These are phyloP conservation scores for Gossypium bickii DNA, from an alignment of 345 rosid species.

Conservation along the genomic window DNA sequence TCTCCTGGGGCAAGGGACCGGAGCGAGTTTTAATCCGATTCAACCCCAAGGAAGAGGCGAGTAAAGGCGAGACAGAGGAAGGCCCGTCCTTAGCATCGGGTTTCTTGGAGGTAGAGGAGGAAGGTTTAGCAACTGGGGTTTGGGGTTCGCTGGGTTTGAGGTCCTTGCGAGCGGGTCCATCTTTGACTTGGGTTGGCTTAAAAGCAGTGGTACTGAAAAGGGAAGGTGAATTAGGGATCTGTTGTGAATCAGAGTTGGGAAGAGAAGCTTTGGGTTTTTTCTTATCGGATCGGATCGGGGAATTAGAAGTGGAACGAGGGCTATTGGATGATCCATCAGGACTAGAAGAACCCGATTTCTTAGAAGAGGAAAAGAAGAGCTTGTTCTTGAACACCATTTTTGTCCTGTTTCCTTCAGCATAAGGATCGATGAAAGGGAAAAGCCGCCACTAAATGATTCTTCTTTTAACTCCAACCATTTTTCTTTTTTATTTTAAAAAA, in stretches of 20 bases:
- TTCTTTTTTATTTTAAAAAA: not conserved
- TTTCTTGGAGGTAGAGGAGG: slow-evolving; percentile 40
- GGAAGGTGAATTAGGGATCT: slow-evolving; percentile 20
- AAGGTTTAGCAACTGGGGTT: slow-evolving; percentile 29
- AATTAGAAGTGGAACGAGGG: slow-evolving; percentile 86
- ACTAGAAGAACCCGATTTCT: slow-evolving; percentile 81
- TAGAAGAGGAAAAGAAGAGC: slow-evolving; percentile 86
- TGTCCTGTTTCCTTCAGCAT: slow-evolving; percentile 3
- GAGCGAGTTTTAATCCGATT: slow-evolving; percentile 94
- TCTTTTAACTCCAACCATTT: not conserved
- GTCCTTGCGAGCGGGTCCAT: slow-evolving; percentile 56
- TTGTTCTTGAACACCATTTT: slow-evolving; percentile 93
- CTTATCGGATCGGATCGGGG: slow-evolving; percentile 88
- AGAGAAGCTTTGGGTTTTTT: slow-evolving; percentile 63
- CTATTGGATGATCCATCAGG: slow-evolving; percentile 90
- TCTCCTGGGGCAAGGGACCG: slow-evolving; percentile 93
- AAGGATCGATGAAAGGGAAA: not conserved
- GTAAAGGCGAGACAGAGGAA: slow-evolving; percentile 67
- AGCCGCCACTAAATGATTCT: not conserved
- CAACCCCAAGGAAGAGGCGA: slow-evolving; percentile 89
- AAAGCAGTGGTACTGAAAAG: slow-evolving; percentile 22
- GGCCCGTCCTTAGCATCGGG: slow-evolving; percentile 36
- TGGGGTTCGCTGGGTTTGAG: slow-evolving; percentile 28
- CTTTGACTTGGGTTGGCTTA: slow-evolving; percentile 55
- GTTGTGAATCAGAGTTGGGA: slow-evolving; percentile 23